These are phyloP conservation scores for Knoxia roxburghii DNA, from an alignment of 257 asterid genomes.

Conservation along the genomic window DNA sequence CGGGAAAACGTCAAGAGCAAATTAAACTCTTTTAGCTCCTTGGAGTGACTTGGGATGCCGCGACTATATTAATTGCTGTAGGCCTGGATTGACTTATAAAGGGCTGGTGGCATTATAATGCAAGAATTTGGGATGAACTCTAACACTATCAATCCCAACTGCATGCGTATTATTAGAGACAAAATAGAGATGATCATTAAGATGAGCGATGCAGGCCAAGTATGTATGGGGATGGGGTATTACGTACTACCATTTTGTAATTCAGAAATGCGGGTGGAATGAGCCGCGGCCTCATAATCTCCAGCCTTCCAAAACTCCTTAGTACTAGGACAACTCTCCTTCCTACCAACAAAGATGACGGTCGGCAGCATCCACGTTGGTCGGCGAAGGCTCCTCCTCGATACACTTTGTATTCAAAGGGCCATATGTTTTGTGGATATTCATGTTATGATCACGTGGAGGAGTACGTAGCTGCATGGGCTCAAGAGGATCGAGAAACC, in stretches of 20 bases:
- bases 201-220: no score
- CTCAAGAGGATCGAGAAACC: slow-evolving; percentile 63
- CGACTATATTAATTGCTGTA: no score
- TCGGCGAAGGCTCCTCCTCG: slow-evolving; percentile 8
- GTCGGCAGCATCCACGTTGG: no score
- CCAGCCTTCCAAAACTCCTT: slow-evolving; percentile 86
- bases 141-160: slow-evolving; percentile 65
- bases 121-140: slow-evolving; percentile 71
- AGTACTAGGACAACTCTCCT: background rate
- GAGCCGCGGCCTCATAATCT: slow-evolving; percentile 40
- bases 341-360: background rate
- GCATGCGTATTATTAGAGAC: background rate
- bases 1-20: no score
- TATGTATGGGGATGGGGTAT: no score
- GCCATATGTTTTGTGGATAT: no score
- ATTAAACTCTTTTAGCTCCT: no score
- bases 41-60: no score
- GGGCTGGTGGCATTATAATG: slow-evolving; percentile 93
- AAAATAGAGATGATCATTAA: background rate
- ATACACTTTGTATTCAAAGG: background rate
- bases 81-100: no score
- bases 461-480: slow-evolving; percentile 11
- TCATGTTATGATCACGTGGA: background rate
- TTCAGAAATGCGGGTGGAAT: slow-evolving; percentile 13
- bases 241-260: background rate